Base-by-base conservation (phyloP, 2,329 filamentous ascomycete species). In the Epichloe sibirici region DNA sequence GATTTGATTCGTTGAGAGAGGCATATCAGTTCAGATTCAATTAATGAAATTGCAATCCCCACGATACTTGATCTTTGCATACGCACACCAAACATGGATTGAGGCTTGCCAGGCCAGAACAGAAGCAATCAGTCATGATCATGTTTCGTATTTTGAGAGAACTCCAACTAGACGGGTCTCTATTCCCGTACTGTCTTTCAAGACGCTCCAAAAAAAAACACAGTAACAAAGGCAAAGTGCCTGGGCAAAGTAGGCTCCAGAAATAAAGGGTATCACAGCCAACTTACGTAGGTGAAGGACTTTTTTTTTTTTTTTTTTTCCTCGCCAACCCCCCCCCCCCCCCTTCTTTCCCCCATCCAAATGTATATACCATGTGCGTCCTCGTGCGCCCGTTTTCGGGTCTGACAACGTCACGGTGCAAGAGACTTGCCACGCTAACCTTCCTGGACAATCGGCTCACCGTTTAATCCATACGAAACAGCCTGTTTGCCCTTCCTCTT, bases 391-490 rank as follows among this genome's bases (percentile, higher is more conserved):
- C 31, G 31, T 11, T 31, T 31, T 1, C 8, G 31, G 31, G 31
- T 31, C 9, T 31, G 8, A 31, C 9, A 11, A 31, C 9, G 8
- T 31, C 31, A 11, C 3, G 31, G 31, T 31, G 31, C 31, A 31
- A 31, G 31, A 31, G 31, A 31, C 31, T 31, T 11, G 31, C n/a
- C 17, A 17, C 12, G 28, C 58, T 51, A 61, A 21, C 55, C 59
- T 35, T 62, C 61, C 21, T 60, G 54, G 15, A 53, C 23, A 47
- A 69, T 65, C 5, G 68, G 67, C 53, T 70, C 65, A 4, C 68
- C 68, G 42, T 69, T 69, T 11, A 70, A 55, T 2, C 68, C 68
- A 48, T 69, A 69, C 23, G 63, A 56, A 9, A 70, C 56, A 7
- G 59, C 55, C 54, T 68, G 65, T 48, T 63, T 67, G 15, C 57